Base-by-base conservation (phyloP, 805 yeast species). In the Myxozyma melibiosi region DNA sequence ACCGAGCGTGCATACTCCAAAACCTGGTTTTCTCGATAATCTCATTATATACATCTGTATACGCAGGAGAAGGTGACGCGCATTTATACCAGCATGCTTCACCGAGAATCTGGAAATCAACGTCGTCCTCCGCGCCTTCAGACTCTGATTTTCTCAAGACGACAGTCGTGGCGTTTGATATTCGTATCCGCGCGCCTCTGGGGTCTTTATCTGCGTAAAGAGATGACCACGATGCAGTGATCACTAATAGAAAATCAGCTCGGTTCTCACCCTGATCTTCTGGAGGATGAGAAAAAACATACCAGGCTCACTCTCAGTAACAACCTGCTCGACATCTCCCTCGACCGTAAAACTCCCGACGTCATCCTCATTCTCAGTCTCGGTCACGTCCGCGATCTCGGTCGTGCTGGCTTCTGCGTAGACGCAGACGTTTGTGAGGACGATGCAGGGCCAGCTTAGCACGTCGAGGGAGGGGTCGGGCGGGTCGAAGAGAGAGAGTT, bases 31-130 rank as follows among this genome's bases (percentile, higher is more conserved):
- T 60, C 25, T 42, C 53, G 30, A 53, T 35, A 8, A 50, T 49
- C 34, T 39, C 53, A 5, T 24, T 24, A 30, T 34, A 60, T 3
- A 58, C 39, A 5, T 11, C 34, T 25, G 38, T 9, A 37, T 60
- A 60, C 8, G 34, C 56, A 3, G 38, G 39, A 35, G 38, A 24
- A 28, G 64, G 56, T 13, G 55, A 42, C 18, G 33, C 7, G 28
- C 55, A 44, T 16, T 25, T 31, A 22, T 57, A 60, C 64, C 64
- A 60, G 8, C 56, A 51, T 1, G 43, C 14, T 24, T 57, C 55
- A 2, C 62, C 63, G n/a, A 60, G 47, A 20, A 58, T 38, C 37
- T 41, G 51, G 27, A 58, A 48, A 7, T 58, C 56, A 6, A 60
- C 33, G 18, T 18, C 22, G 2, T 22, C 25, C 14, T 39, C 35